phyloP scores from a whole-genome alignment of 1,284 basidiomycete genomes.

The Calocybe gambosa region DNA sequence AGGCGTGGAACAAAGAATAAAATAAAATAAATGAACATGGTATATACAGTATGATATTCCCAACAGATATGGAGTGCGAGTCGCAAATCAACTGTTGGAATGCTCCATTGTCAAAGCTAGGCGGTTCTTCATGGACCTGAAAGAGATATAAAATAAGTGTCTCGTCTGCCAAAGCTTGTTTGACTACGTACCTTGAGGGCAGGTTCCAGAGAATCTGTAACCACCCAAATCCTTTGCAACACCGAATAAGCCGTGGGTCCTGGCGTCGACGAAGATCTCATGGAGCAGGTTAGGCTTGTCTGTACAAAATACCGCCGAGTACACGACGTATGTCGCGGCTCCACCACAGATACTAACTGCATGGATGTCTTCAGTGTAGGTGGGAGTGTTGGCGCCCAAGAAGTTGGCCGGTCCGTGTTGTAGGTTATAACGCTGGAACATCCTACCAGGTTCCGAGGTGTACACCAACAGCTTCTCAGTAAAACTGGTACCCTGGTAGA shows the following conservation, averaged over 20 bases:
- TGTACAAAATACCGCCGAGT: constrained; percentile 10
- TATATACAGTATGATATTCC: no score
- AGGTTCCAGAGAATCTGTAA: constrained; percentile 7
- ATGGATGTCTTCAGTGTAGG: constrained; percentile 10
- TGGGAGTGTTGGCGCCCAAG: not conserved
- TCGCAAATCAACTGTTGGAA: no score
- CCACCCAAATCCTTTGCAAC: constrained; percentile 10
- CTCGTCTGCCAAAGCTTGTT: no score
- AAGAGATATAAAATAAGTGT: no score
- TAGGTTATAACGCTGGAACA: constrained; percentile 6
- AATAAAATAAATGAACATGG: no score
- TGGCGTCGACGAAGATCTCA: constrained; percentile 4
- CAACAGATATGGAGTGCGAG: no score
- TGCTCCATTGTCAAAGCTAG: no score
- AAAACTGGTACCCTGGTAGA: not conserved
- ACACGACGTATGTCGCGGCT: constrained; percentile 7
- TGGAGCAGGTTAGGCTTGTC: constrained; percentile 7
- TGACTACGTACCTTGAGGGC: constrained; percentile 5
- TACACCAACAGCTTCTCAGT: constrained; percentile 8
- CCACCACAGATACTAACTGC: constrained; percentile 11
- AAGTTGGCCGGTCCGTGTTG: not conserved
- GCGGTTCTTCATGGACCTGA: no score
- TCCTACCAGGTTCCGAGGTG: constrained; percentile 5
- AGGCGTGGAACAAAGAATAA: no score
- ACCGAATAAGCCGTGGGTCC: not conserved